A percentile compares a stretch with the other conserved stretches of the same genome.
These are phyloP conservation scores for Ustilago hordei DNA, from an alignment of 1,284 basidiomycete species.

Conservation along the genomic window DNA sequence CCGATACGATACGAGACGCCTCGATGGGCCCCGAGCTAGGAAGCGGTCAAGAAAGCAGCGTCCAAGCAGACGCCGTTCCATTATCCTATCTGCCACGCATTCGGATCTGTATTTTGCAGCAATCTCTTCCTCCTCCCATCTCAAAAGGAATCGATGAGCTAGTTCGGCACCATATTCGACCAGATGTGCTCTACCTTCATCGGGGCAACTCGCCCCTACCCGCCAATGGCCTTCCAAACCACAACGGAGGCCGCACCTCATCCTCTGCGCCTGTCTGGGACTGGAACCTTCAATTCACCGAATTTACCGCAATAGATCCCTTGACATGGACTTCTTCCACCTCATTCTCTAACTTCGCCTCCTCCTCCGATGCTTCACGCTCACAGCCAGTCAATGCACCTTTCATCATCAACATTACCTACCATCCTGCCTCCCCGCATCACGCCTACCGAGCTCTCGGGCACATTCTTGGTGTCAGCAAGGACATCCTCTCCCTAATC, in stretches of 20 bases:
- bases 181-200: conserved; percentile 19
- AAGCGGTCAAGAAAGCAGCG: background rate
- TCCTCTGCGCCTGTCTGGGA: conserved; percentile 23
- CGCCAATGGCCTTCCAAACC: conserved; percentile 5
- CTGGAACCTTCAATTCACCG: conserved; percentile 35
- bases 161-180: conserved; percentile 32
- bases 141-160: conserved; percentile 20
- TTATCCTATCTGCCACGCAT: conserved; percentile 21
- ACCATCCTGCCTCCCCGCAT: conserved; percentile 27
- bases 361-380: background rate
- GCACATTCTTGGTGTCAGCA: conserved; percentile 47
- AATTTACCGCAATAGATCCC: background rate
- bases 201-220: background rate
- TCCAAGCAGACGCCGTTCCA: conserved; percentile 21
- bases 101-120: conserved; percentile 26
- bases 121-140: conserved; percentile 19
- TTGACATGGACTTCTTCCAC: conserved; percentile 32
- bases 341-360: conserved; percentile 30
- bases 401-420: conserved; percentile 22
- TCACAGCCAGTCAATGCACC: conserved; percentile 1
- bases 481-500: conserved; percentile 21
- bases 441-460: conserved; percentile 55
- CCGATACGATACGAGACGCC: conserved; percentile 21
- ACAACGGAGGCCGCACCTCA: background rate
- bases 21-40: conserved; percentile 36